phyloP scores from a whole-genome alignment of 116 monocot species.

The Zostera marina region DNA sequence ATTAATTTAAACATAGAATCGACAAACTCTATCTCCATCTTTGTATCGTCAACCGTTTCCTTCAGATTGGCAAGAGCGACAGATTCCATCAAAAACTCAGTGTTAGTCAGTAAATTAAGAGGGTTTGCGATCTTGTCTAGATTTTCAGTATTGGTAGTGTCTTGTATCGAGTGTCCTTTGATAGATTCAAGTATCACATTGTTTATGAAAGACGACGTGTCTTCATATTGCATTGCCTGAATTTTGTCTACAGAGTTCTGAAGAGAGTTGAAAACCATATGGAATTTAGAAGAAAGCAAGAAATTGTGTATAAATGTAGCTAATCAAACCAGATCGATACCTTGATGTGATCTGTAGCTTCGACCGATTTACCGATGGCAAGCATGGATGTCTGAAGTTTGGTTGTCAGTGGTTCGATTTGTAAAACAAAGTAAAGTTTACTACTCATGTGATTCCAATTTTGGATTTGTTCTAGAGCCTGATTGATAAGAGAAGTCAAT shows the following conservation, averaged over 20 bases:
- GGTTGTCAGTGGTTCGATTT: background rate
- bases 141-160: constrained; percentile 15
- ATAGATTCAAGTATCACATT: constrained; percentile 19
- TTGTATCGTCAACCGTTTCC: constrained; percentile 21
- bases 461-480: constrained; percentile 33
- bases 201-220: constrained; percentile 29
- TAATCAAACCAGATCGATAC: background rate
- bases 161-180: constrained; percentile 16
- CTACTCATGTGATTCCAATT: constrained; percentile 66
- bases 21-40: constrained; percentile 36
- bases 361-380: background rate
- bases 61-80: constrained; percentile 75
- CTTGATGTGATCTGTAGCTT: background rate
- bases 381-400: constrained; percentile 1
- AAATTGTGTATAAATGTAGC: background rate
- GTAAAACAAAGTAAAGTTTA: constrained; percentile 57
- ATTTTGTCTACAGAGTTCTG: constrained; percentile 23
- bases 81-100: constrained; percentile 66
- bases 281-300: background rate
- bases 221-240: constrained; percentile 23
- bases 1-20: constrained; percentile 33
- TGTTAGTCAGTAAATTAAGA: constrained; percentile 51
- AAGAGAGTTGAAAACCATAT: background rate
- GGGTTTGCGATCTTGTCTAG: constrained; percentile 28
- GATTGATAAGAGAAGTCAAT: constrained; percentile 29